These are phyloP conservation scores for Euphorbia pulcherrima DNA, from an alignment of 345 rosid species.

Conservation along the genomic window DNA sequence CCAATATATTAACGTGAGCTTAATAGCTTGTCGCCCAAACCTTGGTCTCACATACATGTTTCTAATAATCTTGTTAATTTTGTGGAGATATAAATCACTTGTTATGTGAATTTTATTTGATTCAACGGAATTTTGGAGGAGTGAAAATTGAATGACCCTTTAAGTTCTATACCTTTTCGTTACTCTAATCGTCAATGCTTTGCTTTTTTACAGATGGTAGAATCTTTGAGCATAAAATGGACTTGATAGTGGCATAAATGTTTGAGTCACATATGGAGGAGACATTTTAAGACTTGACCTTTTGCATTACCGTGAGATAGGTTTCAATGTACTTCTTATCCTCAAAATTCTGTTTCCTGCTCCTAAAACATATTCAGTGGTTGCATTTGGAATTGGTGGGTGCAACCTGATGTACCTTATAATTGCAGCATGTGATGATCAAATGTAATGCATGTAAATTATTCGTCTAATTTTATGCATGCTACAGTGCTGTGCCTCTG, in stretches of 20 bases:
- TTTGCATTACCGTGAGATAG: slow-evolving; percentile 9
- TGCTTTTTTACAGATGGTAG: slow-evolving; percentile 3
- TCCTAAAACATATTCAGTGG: neutral
- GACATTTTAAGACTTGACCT: slow-evolving; percentile 7
- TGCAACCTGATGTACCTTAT: neutral
- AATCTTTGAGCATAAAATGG: neutral
- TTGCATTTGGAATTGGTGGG: slow-evolving; percentile 2
- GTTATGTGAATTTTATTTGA: neutral
- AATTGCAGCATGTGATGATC: slow-evolving; percentile 3
- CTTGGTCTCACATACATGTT: neutral
- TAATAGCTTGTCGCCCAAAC: neutral
- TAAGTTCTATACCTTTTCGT: neutral
- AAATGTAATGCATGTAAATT: neutral
- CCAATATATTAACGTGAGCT: neutral
- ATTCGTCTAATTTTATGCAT: slow-evolving; percentile 1
- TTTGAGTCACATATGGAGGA: neutral
- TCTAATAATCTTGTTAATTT: neutral
- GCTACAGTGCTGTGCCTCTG: slow-evolving; percentile 10
- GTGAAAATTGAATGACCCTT: neutral
- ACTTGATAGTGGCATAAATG: slow-evolving; percentile 4
- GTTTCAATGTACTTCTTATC: neutral
- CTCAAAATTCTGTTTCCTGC: neutral
- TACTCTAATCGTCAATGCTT: neutral
- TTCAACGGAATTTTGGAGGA: neutral
- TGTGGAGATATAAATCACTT: neutral